phyloP scores from a whole-genome alignment of 2,329 filamentous ascomycete genomes.

The Ceratocystis destructans region DNA sequence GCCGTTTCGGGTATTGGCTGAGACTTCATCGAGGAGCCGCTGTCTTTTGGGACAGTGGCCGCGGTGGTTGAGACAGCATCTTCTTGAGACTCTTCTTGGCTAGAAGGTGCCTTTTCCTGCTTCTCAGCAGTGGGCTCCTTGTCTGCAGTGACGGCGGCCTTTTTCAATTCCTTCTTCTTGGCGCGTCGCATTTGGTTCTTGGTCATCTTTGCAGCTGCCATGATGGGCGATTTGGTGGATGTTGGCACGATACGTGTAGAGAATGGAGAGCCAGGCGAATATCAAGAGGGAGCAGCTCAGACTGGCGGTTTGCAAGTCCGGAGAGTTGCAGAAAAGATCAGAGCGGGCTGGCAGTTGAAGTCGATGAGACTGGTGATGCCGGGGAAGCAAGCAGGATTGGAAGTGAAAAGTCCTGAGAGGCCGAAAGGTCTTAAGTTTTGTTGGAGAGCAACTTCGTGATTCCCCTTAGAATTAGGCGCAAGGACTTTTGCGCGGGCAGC shows the following conservation, averaged over 20 bases:
- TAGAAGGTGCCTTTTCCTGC: background rate
- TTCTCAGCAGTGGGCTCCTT: background rate
- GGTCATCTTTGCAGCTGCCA: slow-evolving; percentile 60
- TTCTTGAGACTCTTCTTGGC: slow-evolving; percentile 15
- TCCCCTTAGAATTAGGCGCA: background rate
- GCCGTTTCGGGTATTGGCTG: slow-evolving; percentile 15
- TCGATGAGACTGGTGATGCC: background rate
- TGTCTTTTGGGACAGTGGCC: background rate
- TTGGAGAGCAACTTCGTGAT: background rate
- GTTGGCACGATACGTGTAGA: background rate
- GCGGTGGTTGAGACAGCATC: background rate
- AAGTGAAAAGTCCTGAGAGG: too few species aligned
- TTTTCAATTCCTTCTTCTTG: slow-evolving; percentile 88
- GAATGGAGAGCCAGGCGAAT: background rate
- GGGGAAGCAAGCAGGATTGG: background rate
- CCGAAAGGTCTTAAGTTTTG: too few species aligned
- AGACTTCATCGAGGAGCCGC: background rate
- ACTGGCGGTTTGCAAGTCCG: background rate
- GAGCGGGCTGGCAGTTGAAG: background rate
- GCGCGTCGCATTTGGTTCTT: slow-evolving; percentile 91
- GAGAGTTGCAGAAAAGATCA: background rate
- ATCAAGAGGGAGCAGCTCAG: background rate
- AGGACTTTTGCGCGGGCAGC: background rate
- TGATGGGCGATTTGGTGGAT: slow-evolving; percentile 28
- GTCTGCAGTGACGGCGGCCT: slow-evolving; percentile 27